phyloP scores from a whole-genome alignment of 371 early-diverging fungal species.

The Dinochytrium kinnereticum region DNA sequence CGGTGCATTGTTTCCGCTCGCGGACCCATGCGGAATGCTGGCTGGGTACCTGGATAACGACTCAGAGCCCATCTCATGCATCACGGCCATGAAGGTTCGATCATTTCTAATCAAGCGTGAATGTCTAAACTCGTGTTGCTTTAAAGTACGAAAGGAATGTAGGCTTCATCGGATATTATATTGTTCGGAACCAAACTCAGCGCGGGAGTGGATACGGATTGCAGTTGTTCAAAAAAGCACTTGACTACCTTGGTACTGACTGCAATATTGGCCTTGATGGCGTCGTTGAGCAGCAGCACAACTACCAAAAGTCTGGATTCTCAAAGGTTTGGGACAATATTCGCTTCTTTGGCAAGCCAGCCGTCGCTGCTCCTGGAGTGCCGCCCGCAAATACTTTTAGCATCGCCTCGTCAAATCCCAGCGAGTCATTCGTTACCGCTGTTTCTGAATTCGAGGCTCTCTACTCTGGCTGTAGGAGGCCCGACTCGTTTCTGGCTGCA shows the following conservation, averaged over 20 bases:
- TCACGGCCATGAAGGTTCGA: conserved; percentile 14
- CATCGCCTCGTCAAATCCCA: not conserved
- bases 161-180: conserved; percentile 7
- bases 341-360: not conserved
- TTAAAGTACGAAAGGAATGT: not conserved
- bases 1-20: conserved; percentile 4
- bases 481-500: not conserved
- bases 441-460: conserved; percentile 1
- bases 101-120: not conserved
- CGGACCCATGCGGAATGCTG: conserved; percentile 9
- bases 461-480: conserved; percentile 1
- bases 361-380: not conserved
- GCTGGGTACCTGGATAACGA: not conserved
- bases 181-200: not conserved
- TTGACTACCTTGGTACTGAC: not conserved
- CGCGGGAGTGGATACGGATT: not conserved
- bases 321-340: conserved; percentile 14
- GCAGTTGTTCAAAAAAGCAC: conserved; percentile 6
- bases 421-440: not conserved
- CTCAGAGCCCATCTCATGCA: conserved; percentile 1
- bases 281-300: conserved; percentile 20
- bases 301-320: conserved; percentile 13
- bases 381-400: not conserved
- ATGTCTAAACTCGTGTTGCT: not conserved
- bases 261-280: conserved; percentile 12